Conservation (phyloP, 2,329 filamentous ascomycete species). For the Paramyrothecium roridum region DNA sequence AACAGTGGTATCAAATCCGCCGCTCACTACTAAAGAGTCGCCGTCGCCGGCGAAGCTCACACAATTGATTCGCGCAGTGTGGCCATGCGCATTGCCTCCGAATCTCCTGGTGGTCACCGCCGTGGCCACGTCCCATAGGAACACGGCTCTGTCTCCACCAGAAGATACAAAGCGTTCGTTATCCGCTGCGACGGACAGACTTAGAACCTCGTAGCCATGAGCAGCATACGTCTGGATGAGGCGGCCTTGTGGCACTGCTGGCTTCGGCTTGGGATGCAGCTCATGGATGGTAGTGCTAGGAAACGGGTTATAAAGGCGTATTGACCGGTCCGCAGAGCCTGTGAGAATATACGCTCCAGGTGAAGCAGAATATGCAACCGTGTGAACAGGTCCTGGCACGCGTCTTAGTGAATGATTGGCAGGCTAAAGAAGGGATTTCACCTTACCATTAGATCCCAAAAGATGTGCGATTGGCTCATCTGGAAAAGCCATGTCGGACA, state of each 20-base stretch:
- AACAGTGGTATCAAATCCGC: constrained; percentile 73
- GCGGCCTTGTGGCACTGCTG: constrained; percentile 41
- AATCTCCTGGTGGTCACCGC: constrained; percentile 77
- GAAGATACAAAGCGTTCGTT: constrained; percentile 85
- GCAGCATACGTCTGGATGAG: constrained; percentile 86
- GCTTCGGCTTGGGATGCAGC: constrained; percentile 19
- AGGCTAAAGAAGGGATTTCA: not conserved
- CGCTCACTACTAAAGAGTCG: constrained; percentile 69
- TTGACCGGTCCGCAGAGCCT: constrained; percentile 78
- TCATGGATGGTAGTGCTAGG: constrained; percentile 39
- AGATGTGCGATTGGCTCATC: constrained; percentile 52
- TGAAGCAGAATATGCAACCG: constrained; percentile 68
- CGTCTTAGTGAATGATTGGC: not conserved
- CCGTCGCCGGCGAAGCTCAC: constrained; percentile 75
- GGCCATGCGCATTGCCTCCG: constrained; percentile 56
- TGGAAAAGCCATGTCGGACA: constrained; percentile 39
- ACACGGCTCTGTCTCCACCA: constrained; percentile 87
- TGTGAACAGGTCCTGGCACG: constrained; percentile 63
- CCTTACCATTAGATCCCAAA: constrained; percentile 55
- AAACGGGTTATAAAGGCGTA: constrained; percentile 81
- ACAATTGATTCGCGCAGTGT: constrained; percentile 72
- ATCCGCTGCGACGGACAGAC: constrained; percentile 68
- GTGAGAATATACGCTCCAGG: constrained; percentile 78
- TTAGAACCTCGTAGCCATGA: constrained; percentile 90
- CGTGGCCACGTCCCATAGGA: constrained; percentile 89